A percentile compares a stretch with the other conserved stretches of the same genome.
Evolutionary conservation across 169 alveolate genomes (phyloP).

Genomic region (Cryptosporidium viatorum): DNA sequence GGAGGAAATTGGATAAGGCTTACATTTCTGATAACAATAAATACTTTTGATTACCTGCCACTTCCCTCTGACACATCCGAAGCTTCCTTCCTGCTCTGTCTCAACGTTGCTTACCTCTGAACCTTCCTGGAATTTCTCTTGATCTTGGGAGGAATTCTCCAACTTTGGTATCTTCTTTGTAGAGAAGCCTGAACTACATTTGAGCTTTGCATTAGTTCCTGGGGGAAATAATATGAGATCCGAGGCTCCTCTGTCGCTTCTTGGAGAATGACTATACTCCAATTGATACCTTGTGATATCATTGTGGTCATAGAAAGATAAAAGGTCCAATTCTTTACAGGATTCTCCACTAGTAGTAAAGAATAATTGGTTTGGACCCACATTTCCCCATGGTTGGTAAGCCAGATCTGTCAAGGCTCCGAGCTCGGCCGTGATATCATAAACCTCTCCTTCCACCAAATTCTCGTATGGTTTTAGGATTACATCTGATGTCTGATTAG

Average conservation of each 20-base stretch:
- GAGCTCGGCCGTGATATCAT: conserved; percentile 77
- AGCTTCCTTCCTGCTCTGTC: conserved; percentile 10
- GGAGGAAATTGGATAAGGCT: conserved; percentile 45
- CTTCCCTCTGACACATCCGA: conserved; percentile 45
- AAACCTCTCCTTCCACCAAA: conserved; percentile 76
- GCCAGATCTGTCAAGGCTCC: conserved; percentile 81
- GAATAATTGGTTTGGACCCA: conserved; percentile 61
- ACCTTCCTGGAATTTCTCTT: neutral
- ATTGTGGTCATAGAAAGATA: neutral
- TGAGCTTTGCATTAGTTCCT: conserved; percentile 44
- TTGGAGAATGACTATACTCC: conserved; percentile 38
- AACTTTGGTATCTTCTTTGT: neutral
- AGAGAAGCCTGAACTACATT: conserved; percentile 51
- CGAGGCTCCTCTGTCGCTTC: neutral
- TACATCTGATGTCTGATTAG: conserved; percentile 62
- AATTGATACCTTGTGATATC: conserved; percentile 10
- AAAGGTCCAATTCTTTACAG: conserved; percentile 17
- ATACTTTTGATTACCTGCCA: conserved; percentile 24
- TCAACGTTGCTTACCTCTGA: neutral
- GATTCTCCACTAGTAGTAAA: conserved; percentile 72
- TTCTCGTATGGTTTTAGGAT: conserved; percentile 59
- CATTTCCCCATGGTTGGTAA: conserved; percentile 84
- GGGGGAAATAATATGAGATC: conserved; percentile 27
- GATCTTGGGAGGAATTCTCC: neutral
- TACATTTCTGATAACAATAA: conserved; percentile 41